Evolutionary conservation across 2,329 filamentous ascomycete species (phyloP).

Genomic region (Stagonosporopsis cucurbitacearum): DNA sequence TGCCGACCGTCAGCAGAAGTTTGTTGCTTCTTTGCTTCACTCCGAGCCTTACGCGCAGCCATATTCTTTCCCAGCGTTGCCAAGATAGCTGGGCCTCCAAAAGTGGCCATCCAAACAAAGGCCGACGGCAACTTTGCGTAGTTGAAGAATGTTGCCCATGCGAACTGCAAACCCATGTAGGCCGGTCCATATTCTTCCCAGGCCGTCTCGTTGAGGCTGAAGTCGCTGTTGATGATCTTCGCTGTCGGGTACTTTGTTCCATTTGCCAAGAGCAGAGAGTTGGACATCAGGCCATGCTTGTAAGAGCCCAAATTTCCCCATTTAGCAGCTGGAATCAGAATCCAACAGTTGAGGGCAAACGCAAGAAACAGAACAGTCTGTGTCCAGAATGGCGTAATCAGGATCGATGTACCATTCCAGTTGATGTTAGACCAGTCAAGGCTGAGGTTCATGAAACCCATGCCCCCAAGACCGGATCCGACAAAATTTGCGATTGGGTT

Average conservation of each 20-base stretch:
- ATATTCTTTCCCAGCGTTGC: slow-evolving; percentile 52
- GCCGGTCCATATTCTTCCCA: slow-evolving; percentile 59
- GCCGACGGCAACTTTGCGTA: slow-evolving; percentile 66
- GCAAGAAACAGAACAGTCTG: slow-evolving; percentile 63
- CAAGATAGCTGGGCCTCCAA: slow-evolving; percentile 59
- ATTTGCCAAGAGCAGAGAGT: slow-evolving; percentile 60
- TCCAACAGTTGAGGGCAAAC: slow-evolving; percentile 64
- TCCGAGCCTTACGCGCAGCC: slow-evolving; percentile 18
- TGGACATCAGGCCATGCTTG: slow-evolving; percentile 64
- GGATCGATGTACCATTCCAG: slow-evolving; percentile 49
- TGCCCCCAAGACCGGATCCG: slow-evolving; percentile 66
- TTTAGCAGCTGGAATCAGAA: slow-evolving; percentile 65
- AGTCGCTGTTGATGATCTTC: slow-evolving; percentile 52
- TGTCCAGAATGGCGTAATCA: slow-evolving; percentile 65
- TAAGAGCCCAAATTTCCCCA: slow-evolving; percentile 62
- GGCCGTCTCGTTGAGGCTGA: slow-evolving; percentile 58
- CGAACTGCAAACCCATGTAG: slow-evolving; percentile 64
- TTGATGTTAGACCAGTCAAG: slow-evolving; percentile 68
- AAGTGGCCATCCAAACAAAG: slow-evolving; percentile 64
- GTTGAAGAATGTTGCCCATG: slow-evolving; percentile 67
- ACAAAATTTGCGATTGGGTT: slow-evolving; percentile 66
- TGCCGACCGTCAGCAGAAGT: slow-evolving; percentile 1
- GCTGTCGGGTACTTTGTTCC: slow-evolving; percentile 56
- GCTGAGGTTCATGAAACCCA: slow-evolving; percentile 66
- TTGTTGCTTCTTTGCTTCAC: slow-evolving; percentile 46